Base-by-base conservation (phyloP, 805 yeast genomes). In the Citeromyces matritensis region DNA sequence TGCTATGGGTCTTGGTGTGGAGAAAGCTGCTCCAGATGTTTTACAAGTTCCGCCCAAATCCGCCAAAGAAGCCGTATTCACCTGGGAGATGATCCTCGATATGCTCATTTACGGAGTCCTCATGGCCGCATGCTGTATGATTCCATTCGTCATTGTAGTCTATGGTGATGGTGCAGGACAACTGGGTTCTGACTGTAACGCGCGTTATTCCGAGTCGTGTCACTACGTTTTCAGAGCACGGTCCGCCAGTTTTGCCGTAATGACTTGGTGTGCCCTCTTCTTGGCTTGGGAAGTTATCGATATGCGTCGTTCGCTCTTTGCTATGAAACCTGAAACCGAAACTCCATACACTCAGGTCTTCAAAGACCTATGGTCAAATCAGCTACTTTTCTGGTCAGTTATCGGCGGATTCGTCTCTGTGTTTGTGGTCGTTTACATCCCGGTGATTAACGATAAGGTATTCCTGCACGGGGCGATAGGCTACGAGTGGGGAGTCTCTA, bases 201-300 rank as follows among this genome's bases (percentile, higher is more conserved):
- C 62, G 19, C 49, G 48, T 19, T 58, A 57, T 32, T 55, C 55
- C 26, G 56, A 45, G 2, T 37, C 55, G 0, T 83, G 95, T 54
- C 43, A 55, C 29, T 52, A 61, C 38, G 94, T 83, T 9, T 82
- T 74, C 54, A 63, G 68, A 42, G 81, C 85, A 4, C 69, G 95
- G 49, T 69, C 93, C 3, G 69, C 79, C 3, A 68, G 85, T 0
- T 83, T 83, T 58, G 78, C 78, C 1, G 69, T 76, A 2, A 75
- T 82, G 75, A 83, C 94, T 1, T 83, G 94, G 93, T 69, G 86
- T 56, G 79, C 88, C 3, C 62, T 83, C 36, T 48, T 82, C 19
- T 58, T 80, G 30, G 91, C 93, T 1, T 81, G 91, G 91, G 91
- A 81, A 53, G 83, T 82, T 42, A 64, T 80, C 35, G 82, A 80